Evolutionary conservation across 306 rosid species (phyloP).

Genomic region (Lathyrus tuberosus): DNA sequence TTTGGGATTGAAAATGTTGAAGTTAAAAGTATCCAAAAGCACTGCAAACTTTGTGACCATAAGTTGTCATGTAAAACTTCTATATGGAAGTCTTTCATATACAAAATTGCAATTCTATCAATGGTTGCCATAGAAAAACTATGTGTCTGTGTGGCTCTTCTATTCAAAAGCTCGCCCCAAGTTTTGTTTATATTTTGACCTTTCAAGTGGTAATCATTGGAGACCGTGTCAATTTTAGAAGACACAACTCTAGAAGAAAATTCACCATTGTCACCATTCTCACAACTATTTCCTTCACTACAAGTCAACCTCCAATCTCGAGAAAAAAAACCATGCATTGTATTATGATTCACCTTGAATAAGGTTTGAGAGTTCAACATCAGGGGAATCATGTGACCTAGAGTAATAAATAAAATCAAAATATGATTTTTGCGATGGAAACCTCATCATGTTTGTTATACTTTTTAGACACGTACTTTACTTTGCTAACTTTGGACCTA

Average conservation of each 20-base stretch:
- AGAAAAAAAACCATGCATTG: no score
- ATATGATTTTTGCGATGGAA: conserved; percentile 47
- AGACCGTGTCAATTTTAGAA: conserved; percentile 79
- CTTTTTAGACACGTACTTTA: conserved; percentile 64
- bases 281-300: conserved; percentile 19
- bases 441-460: conserved; percentile 40
- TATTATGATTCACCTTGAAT: conserved; percentile 39
- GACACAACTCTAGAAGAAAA: conserved; percentile 74
- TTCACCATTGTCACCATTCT: conserved; percentile 74
- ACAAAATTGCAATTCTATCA: conserved; percentile 82
- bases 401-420: conserved; percentile 62
- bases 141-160: conserved; percentile 89
- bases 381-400: conserved; percentile 83
- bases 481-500: conserved; percentile 83
- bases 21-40: conserved; percentile 39
- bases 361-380: conserved; percentile 77
- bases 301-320: no score
- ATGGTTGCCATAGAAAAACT: conserved; percentile 83
- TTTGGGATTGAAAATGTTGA: conserved; percentile 58
- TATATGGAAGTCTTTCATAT: conserved; percentile 56
- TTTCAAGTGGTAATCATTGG: conserved; percentile 80
- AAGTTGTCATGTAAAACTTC: conserved; percentile 52
- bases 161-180: conserved; percentile 86
- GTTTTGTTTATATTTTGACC: conserved; percentile 76
- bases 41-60: conserved; percentile 59